Percentiles rank a stretch among this genome's conserved stretches.
Conservation (phyloP, 179 eudicot species). For the Patellifolia procumbens region DNA sequence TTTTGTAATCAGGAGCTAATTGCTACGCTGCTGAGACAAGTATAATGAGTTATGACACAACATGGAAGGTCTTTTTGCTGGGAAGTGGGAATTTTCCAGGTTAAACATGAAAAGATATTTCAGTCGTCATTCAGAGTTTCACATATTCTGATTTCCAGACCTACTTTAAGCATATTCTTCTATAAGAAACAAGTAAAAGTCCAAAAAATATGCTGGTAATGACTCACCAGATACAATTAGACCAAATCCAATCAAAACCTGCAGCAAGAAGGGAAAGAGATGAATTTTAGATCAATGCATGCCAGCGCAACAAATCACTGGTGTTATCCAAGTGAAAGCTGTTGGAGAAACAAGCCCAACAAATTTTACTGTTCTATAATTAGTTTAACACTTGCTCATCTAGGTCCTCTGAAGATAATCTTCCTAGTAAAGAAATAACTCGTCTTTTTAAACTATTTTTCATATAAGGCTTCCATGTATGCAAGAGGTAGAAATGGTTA, state of each 20-base stretch:
- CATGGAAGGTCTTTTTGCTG: background rate
- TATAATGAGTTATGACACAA: background rate
- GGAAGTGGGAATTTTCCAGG: background rate
- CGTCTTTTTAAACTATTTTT: background rate
- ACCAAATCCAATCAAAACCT: conserved; percentile 62
- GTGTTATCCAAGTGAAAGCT: no score
- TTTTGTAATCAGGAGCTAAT: background rate
- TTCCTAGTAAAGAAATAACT: background rate
- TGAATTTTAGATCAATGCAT: background rate
- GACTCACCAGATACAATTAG: conserved; percentile 74
- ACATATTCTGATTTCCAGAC: background rate
- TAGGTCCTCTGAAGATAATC: background rate
- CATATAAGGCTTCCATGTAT: background rate
- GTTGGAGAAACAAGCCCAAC: no score
- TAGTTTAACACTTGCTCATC: background rate
- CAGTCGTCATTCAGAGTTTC: no score
- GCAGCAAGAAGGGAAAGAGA: conserved; percentile 35
- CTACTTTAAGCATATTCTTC: conserved; percentile 1
- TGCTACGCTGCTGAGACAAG: background rate
- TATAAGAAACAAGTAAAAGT: background rate
- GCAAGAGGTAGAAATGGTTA: background rate
- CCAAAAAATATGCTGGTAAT: background rate
- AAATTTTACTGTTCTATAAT: background rate
- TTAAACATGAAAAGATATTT: no score
- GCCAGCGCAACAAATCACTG: background rate